phyloP scores from a whole-genome alignment of 2,329 filamentous ascomycete genomes.

The Dothistroma pini region DNA sequence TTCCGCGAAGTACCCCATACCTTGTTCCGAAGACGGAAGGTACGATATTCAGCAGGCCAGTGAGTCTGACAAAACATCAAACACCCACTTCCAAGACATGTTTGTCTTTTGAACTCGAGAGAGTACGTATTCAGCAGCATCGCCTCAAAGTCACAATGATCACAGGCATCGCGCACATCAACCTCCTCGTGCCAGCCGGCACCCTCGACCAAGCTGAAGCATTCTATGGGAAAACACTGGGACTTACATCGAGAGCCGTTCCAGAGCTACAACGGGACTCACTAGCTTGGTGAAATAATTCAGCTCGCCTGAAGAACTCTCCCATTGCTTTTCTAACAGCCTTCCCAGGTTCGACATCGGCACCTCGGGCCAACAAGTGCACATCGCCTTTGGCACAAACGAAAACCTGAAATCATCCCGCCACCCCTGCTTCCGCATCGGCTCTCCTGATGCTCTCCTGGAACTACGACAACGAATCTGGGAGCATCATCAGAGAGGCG shows the following conservation, averaged over 20 bases:
- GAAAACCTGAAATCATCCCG: conserved; percentile 42
- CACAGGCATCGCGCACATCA: conserved; percentile 55
- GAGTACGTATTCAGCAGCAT: too few relatives aligned
- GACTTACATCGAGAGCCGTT: conserved; percentile 51
- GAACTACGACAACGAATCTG: conserved; percentile 49
- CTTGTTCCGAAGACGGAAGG: background rate
- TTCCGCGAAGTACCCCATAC: background rate
- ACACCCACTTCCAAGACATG: too few relatives aligned
- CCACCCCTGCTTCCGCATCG: conserved; percentile 59
- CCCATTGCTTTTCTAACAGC: background rate
- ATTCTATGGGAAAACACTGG: conserved; percentile 57
- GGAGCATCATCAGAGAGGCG: conserved; percentile 50
- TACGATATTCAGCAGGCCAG: background rate
- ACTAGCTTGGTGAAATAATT: conserved; percentile 50
- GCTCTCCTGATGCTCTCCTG: conserved; percentile 46
- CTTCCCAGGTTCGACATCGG: conserved; percentile 52
- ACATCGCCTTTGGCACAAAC: conserved; percentile 50
- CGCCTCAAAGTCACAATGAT: conserved; percentile 40
- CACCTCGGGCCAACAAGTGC: conserved; percentile 49
- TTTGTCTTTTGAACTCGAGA: too few relatives aligned
- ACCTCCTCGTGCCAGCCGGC: conserved; percentile 54
- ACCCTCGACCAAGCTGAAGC: conserved; percentile 50
- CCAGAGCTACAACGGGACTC: conserved; percentile 50
- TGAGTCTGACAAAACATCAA: background rate
- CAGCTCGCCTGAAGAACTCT: background rate